These are phyloP conservation scores for Talinum fruticosum DNA, from an alignment of 148 eudicot species.

Conservation along the genomic window DNA sequence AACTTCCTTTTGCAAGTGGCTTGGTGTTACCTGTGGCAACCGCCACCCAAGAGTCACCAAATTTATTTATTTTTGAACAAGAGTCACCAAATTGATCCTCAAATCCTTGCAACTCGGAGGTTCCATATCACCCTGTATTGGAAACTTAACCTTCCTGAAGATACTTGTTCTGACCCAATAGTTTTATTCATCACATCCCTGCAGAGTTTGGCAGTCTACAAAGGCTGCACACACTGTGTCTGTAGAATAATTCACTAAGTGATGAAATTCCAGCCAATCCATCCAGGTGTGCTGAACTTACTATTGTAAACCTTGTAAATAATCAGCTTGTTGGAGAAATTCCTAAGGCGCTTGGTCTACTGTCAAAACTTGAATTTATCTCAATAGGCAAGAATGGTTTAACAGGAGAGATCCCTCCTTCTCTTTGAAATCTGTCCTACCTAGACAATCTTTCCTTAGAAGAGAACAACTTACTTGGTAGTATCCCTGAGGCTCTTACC, in stretches of 20 bases:
- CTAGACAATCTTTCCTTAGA: constrained; percentile 5
- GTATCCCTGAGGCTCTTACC: not conserved
- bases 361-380: constrained; percentile 15
- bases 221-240: too few relatives aligned
- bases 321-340: constrained; percentile 29
- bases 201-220: too few relatives aligned
- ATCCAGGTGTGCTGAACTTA: constrained; percentile 25
- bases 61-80: too few relatives aligned
- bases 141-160: too few relatives aligned
- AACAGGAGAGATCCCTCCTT: constrained; percentile 23
- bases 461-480: not conserved
- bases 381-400: constrained; percentile 15
- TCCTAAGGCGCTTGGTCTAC: constrained; percentile 26
- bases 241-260: constrained; percentile 19
- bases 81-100: too few relatives aligned
- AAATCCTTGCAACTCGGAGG: too few relatives aligned
- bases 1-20: too few relatives aligned
- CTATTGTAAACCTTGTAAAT: not conserved
- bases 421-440: constrained; percentile 30
- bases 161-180: too few relatives aligned
- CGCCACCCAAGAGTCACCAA: too few relatives aligned
- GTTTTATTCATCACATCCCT: too few relatives aligned
- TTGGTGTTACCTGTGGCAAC: too few relatives aligned
- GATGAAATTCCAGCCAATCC: constrained; percentile 33
- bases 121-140: too few relatives aligned